Evolutionary conservation across 2,329 filamentous ascomycete genomes (phyloP), one percentile per base, ranked within the genome.

Genomic region (Fonsecaea pugnacius): DNA sequence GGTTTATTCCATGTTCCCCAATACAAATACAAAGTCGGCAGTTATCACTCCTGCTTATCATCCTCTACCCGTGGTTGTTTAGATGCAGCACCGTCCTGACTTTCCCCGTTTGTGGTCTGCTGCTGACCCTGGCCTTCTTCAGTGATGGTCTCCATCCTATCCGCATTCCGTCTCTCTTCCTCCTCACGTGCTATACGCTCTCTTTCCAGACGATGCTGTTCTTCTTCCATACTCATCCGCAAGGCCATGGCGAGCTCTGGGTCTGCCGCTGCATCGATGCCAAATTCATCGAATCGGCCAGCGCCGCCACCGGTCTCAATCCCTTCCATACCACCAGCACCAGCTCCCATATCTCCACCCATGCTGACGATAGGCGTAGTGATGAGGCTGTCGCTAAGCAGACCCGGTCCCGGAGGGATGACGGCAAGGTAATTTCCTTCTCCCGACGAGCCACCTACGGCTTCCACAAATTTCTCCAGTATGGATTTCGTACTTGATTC

Each of bases 201-300:
- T 79, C 92, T 92, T 77, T 96, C 93, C 78, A 96, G 89, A 73
- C 95, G 84, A 67, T 93, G 93, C 82, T 96, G 96, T 79, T 99
- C 95, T 76, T 99, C 95, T 77, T 99, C 95, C 86, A 96, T 92
- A 78, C 91, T 96, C 92, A 99, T 96, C 69, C 95, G 89, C 75
- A 99, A 82, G 58, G 95, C 95, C 71, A 99, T 86, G 24, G 95
- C 95, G 74, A 99, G 82, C 78, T 99, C 95, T 3, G 95, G 95
- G 75, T 99, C 95, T 73, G 93, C 85, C 60, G 89, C 90, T 14
- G 94, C 93, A 77, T 98, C 95, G 70, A 96, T 91, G 69, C 91
- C 92, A 75, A 96, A 96, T 71, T 92, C 91, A 72, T 92, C 96
- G 67, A 89, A 83, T 18, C 38, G 53, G 10, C 58, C 87, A 70